phyloP scores from a whole-genome alignment of 108 stramenopile genomes.

The Cyclotella sp. region DNA sequence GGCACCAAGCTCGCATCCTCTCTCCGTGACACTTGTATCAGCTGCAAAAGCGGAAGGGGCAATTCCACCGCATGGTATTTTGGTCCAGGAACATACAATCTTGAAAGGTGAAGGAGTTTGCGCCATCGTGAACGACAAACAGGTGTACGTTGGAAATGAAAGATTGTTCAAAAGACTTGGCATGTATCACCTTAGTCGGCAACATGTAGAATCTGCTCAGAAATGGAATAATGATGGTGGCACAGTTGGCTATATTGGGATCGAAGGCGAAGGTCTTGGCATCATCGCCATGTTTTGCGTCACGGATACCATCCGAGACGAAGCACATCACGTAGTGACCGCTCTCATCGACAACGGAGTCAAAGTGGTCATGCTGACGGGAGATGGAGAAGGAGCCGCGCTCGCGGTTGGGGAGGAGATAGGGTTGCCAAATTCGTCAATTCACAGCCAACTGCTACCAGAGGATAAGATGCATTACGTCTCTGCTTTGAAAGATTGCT shows the following conservation, averaged over 20 bases:
- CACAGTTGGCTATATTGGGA: constrained; percentile 86
- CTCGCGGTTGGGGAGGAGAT: constrained; percentile 82
- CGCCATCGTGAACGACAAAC: constrained; percentile 59
- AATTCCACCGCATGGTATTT: constrained; percentile 30
- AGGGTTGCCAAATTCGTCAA: constrained; percentile 61
- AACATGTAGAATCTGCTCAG: constrained; percentile 34
- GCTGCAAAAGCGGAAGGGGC: constrained; percentile 81
- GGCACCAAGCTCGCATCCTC: constrained; percentile 82
- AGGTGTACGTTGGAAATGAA: constrained; percentile 81
- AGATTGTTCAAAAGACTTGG: constrained; percentile 74
- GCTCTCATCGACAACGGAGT: constrained; percentile 61
- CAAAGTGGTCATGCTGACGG: constrained; percentile 96
- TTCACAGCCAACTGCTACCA: constrained; percentile 75
- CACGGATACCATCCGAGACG: constrained; percentile 74
- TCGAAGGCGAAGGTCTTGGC: constrained; percentile 65
- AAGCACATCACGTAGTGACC: constrained; percentile 66
- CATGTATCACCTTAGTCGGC: constrained; percentile 53
- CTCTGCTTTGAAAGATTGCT: constrained; percentile 54
- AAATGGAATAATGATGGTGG: constrained; percentile 75
- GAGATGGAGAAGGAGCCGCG: constrained; percentile 94
- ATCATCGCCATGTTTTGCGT: constrained; percentile 85
- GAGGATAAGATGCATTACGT: constrained; percentile 86
- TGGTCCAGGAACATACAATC: constrained; percentile 66
- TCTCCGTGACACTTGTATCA: constrained; percentile 78
- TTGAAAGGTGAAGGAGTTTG: constrained; percentile 87